Conservation (phyloP, 2,329 filamentous ascomycete genomes). For the Cordyceps fumosorosea region DNA sequence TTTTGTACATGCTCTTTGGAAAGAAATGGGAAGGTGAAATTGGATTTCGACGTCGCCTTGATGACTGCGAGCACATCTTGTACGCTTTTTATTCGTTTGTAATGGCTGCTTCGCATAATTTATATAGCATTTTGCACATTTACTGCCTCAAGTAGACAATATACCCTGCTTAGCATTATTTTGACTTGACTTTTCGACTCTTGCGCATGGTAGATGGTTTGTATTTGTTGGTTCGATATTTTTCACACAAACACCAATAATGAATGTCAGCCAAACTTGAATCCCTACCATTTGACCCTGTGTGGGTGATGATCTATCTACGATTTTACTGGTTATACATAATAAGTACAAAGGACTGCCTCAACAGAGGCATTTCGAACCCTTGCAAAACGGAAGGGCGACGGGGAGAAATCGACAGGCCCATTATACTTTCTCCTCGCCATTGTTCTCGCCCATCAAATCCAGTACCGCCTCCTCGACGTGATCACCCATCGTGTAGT, state of each 20-base stretch:
- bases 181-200: neutral
- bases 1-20: neutral
- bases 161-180: conserved; percentile 13
- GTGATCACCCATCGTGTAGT: conserved; percentile 25
- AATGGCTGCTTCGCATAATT: conserved; percentile 5
- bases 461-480: conserved; percentile 15
- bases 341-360: neutral
- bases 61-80: conserved; percentile 1
- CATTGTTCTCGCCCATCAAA: conserved; percentile 3
- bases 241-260: too few species aligned
- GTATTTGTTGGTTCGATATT: too few species aligned
- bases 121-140: conserved; percentile 11
- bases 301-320: neutral
- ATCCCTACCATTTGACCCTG: too few species aligned
- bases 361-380: neutral
- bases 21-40: neutral
- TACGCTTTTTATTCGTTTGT: conserved; percentile 9
- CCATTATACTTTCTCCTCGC: neutral
- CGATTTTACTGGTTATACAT: neutral
- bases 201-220: too few species aligned
- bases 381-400: neutral
- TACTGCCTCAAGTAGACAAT: conserved; percentile 13
- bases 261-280: too few species aligned
- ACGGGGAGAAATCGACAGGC: neutral
- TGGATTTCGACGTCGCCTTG: conserved; percentile 7